Conservation (phyloP, 371 early-diverging fungal species). For the Apophysomyces sp. region DNA sequence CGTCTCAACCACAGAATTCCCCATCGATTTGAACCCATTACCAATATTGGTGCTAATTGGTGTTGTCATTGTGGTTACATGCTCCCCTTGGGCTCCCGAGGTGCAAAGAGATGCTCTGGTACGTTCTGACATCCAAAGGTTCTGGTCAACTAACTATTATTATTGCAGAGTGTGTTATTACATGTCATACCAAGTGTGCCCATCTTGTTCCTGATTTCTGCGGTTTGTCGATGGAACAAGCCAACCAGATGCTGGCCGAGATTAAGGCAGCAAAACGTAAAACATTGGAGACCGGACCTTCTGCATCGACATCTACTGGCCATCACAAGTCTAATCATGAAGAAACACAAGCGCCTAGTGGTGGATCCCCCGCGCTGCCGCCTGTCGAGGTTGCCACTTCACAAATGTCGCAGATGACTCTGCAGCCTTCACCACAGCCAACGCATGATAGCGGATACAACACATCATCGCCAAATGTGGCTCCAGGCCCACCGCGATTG, state of each 20-base stretch:
- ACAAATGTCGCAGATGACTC: constrained; percentile 14
- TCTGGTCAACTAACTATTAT: background rate
- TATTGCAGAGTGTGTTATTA: constrained; percentile 72
- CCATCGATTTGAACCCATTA: constrained; percentile 88
- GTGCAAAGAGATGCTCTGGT: constrained; percentile 65
- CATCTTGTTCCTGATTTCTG: constrained; percentile 93
- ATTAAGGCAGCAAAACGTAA: constrained; percentile 67
- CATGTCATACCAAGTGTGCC: constrained; percentile 89
- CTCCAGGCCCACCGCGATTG: constrained; percentile 6
- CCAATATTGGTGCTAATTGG: constrained; percentile 86
- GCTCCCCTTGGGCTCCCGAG: constrained; percentile 81
- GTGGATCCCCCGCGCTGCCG: background rate
- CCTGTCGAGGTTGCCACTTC: constrained; percentile 8
- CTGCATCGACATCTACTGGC: constrained; percentile 7
- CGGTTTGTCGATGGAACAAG: constrained; percentile 86
- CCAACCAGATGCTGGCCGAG: constrained; percentile 78
- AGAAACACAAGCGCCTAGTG: background rate
- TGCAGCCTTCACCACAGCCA: constrained; percentile 12
- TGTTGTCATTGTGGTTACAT: constrained; percentile 98
- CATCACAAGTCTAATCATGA: background rate
- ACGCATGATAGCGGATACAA: constrained; percentile 12
- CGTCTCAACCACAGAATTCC: constrained; percentile 89
- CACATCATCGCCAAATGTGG: constrained; percentile 4
- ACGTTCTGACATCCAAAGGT: background rate
- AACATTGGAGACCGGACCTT: constrained; percentile 15